Evolutionary conservation across 2,329 filamentous ascomycete species (phyloP).

Genomic region (Tothia fuscella): DNA sequence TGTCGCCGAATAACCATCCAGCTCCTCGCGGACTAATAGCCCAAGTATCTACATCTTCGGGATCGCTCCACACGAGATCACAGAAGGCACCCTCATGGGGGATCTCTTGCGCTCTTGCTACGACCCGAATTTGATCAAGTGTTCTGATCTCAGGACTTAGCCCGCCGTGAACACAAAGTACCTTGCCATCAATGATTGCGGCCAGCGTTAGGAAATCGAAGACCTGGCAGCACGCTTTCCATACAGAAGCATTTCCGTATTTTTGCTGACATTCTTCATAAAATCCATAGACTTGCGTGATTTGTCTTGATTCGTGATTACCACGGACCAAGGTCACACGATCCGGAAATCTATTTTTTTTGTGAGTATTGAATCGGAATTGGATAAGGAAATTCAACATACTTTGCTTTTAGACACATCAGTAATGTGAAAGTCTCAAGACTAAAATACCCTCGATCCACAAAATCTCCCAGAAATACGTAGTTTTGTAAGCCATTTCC

Average conservation of each 20-base stretch:
- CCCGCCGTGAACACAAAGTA: slow-evolving; percentile 96
- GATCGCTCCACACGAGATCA: slow-evolving; percentile 88
- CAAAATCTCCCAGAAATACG: slow-evolving; percentile 61
- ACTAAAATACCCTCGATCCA: slow-evolving; percentile 63
- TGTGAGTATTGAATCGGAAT: slow-evolving; percentile 6
- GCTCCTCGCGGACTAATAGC: slow-evolving; percentile 56
- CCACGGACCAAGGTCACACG: slow-evolving; percentile 61
- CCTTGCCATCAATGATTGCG: slow-evolving; percentile 96
- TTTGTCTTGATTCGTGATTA: slow-evolving; percentile 96
- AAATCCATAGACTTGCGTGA: slow-evolving; percentile 98
- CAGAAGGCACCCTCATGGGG: slow-evolving; percentile 98
- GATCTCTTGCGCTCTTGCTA: slow-evolving; percentile 78
- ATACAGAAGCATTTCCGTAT: slow-evolving; percentile 97
- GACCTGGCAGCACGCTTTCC: slow-evolving; percentile 98
- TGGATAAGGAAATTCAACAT: slow-evolving; percentile 17
- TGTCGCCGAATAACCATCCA: slow-evolving; percentile 58
- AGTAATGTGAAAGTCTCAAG: slow-evolving; percentile 61
- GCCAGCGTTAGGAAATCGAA: slow-evolving; percentile 98
- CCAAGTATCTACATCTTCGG: slow-evolving; percentile 59
- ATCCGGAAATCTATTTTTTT: slow-evolving; percentile 48
- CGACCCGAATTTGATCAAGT: slow-evolving; percentile 76
- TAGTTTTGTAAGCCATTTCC: slow-evolving; percentile 55
- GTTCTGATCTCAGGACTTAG: slow-evolving; percentile 94
- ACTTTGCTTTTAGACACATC: slow-evolving; percentile 63
- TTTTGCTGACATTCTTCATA: slow-evolving; percentile 98